Evolutionary conservation across 208 protist species (phyloP).

Genomic region (Acanthamoeba divionensis): DNA sequence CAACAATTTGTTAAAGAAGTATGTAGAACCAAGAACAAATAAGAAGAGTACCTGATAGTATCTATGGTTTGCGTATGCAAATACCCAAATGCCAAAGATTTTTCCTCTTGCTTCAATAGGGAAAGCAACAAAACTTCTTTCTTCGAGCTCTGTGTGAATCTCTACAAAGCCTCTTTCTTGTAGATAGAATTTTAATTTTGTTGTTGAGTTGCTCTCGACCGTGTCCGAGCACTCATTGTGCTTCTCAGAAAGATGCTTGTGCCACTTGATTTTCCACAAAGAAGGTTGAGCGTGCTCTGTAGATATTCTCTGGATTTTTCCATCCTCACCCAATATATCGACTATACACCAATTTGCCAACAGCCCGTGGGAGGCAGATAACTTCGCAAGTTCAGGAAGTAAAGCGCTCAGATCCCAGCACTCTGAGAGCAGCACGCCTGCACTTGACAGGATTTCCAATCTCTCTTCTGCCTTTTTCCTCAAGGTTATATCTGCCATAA

Average conservation of each 20-base stretch:
- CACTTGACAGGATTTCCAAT: not conserved
- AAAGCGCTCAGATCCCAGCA: no score
- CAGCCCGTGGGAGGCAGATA: no score
- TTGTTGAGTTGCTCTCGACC: no score
- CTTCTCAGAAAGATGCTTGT: no score
- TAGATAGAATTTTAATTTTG: no score
- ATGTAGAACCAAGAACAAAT: no score
- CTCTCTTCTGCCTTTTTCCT: not conserved
- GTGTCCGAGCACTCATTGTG: no score
- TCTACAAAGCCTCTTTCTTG: not conserved
- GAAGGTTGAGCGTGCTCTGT: no score
- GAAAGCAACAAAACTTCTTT: not conserved
- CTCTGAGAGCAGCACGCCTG: not conserved
- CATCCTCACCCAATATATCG: not conserved
- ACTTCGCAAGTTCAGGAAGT: no score
- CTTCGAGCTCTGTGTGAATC: not conserved
- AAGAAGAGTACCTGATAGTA: no score
- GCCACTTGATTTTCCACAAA: no score
- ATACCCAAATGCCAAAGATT: constrained; percentile 20
- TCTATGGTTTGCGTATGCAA: not conserved
- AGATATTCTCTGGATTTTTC: not conserved
- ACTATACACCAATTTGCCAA: not conserved
- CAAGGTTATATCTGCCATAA: not conserved
- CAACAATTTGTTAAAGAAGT: no score
- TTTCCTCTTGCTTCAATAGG: not conserved